Conservation (phyloP, 495 filamentous ascomycete species). For the Hyaloscypha bicolor region DNA sequence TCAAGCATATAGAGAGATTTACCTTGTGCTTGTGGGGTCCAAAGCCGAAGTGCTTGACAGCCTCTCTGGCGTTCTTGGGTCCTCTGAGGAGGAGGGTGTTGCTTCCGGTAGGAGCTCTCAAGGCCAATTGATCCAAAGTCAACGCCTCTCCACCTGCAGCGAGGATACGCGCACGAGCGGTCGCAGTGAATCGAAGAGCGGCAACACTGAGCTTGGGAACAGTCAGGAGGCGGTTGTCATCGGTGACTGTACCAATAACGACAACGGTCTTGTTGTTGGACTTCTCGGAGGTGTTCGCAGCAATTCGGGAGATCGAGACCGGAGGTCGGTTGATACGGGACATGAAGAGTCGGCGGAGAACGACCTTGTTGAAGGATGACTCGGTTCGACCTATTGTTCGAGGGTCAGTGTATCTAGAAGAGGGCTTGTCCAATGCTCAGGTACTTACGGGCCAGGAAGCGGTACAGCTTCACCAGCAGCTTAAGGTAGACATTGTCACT, state of each 20-base stretch:
- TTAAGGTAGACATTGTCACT: conserved; percentile 97
- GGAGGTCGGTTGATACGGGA: conserved; percentile 96
- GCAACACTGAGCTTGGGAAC: conserved; percentile 91
- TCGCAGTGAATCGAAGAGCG: conserved; percentile 92
- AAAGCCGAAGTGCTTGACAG: conserved; percentile 98
- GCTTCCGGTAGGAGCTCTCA: conserved; percentile 87
- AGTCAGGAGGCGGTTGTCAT: conserved; percentile 88
- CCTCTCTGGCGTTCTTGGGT: conserved; percentile 95
- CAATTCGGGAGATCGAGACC: conserved; percentile 88
- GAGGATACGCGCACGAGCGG: conserved; percentile 88
- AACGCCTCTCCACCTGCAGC: conserved; percentile 92
- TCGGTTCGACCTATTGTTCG: conserved; percentile 80
- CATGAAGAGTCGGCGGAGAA: conserved; percentile 96
- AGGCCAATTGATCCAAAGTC: conserved; percentile 94
- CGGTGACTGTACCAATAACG: conserved; percentile 89
- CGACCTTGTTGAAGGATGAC: conserved; percentile 92
- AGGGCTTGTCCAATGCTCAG: conserved; percentile 10
- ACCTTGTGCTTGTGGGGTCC: conserved; percentile 98
- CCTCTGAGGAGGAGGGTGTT: conserved; percentile 95
- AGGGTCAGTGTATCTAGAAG: conserved; percentile 2
- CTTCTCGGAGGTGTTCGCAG: conserved; percentile 65
- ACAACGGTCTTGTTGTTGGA: conserved; percentile 88
- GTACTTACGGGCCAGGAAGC: conserved; percentile 92
- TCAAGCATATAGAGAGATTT: conserved; percentile 34
- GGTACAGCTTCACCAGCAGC: conserved; percentile 98